phyloP scores from a whole-genome alignment of 495 filamentous ascomycete species.

The Diplogelasinospora grovesii region DNA sequence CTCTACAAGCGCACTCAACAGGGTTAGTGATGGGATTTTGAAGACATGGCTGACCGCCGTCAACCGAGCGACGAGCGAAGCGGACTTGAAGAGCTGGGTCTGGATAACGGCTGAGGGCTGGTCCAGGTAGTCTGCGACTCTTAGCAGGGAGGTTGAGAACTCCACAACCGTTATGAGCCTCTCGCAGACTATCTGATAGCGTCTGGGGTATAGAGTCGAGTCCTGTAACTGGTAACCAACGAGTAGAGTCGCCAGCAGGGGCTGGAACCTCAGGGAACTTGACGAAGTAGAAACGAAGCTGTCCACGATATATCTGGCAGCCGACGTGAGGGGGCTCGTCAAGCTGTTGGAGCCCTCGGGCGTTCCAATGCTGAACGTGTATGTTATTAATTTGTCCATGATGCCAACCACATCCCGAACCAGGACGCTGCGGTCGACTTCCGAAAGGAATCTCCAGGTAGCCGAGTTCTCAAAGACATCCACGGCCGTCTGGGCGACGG shows the following conservation, averaged over 20 bases:
- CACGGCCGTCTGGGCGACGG: conserved; percentile 63
- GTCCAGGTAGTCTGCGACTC: conserved; percentile 59
- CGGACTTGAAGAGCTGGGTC: conserved; percentile 69
- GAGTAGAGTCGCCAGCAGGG: conserved; percentile 63
- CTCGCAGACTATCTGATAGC: conserved; percentile 48
- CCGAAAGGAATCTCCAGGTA: conserved; percentile 72
- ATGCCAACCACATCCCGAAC: conserved; percentile 51
- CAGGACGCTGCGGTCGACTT: conserved; percentile 54
- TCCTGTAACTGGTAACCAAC: conserved; percentile 60
- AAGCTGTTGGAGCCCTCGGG: conserved; percentile 51
- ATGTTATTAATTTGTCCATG: conserved; percentile 65
- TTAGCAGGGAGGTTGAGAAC: conserved; percentile 62
- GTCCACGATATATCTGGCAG: conserved; percentile 68
- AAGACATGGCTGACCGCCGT: conserved; percentile 67
- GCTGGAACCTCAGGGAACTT: conserved; percentile 66
- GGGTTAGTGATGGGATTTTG: conserved; percentile 53
- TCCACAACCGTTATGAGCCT: conserved; percentile 58
- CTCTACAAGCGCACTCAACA: conserved; percentile 70
- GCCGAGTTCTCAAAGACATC: conserved; percentile 76
- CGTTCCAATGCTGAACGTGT: conserved; percentile 67
- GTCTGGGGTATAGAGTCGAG: conserved; percentile 55
- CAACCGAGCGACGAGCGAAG: conserved; percentile 67
- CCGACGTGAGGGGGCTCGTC: conserved; percentile 52
- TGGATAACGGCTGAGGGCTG: conserved; percentile 59
- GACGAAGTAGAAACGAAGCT: conserved; percentile 64